Base-by-base conservation (phyloP, 2,329 filamentous ascomycete species). In the Pestalotiopsis fici region DNA sequence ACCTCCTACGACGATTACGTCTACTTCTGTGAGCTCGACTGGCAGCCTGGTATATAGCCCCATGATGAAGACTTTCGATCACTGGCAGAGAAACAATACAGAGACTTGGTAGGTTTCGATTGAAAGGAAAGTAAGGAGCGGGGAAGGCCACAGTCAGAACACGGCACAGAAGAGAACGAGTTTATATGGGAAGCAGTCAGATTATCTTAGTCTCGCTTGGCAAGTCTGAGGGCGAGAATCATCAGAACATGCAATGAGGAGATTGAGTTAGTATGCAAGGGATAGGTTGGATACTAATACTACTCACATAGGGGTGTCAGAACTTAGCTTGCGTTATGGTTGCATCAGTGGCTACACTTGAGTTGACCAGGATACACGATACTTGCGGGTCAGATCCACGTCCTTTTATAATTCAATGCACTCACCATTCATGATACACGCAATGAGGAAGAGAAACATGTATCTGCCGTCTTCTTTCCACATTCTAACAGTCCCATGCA, bases 1-100 rank as follows among this genome's bases (percentile, higher is more conserved):
- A 63, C 60, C 60, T 63, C 60, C 60, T 18, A 23, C 60, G 7
- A 63, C 43, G 39, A 63, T 63, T 6, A 63, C 39, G 25, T 63
- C 60, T 7, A 63, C 60, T 23, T 63, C n/a, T 15, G 21, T 2
- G 23, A 63, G 35, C n/a, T 27, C 25, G 18, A 7, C 60, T 27
- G 60, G 60, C 11, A 63, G 39, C 23, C 50, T 23, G 13, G 60
- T 63, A 50, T 63, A 63, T 6, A 63, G 15, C 23, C 37, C 60
- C 60, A 63, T 63, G 59, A 15, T 27, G 23, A 50, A 50, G 43
- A 23, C 1, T 50, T n/a, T n/a, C 18, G 9, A 23, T 11, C 7
- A 5, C 39, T 43, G 1, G 13, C 39, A 43, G 39, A 43, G n/a
- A n/a, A n/a, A 43, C 18, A 21, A n/a, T 50, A 6, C 9, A 50